Evolutionary conservation across 2,329 filamentous ascomycete species (phyloP).

Genomic region (Rachicladosporium sp.): DNA sequence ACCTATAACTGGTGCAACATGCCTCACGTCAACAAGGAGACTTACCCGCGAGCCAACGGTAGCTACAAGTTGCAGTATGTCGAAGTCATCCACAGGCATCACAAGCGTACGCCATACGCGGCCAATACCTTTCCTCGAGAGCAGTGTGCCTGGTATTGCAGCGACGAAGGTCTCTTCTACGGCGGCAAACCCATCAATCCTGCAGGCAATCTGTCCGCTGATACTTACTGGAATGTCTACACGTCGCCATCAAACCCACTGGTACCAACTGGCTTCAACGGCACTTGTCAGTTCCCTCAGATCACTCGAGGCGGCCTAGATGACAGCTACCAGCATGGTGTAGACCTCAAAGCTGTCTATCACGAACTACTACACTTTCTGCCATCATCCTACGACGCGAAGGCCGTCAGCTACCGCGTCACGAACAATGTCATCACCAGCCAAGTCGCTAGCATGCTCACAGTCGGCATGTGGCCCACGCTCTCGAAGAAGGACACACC

Average conservation of each 20-base stretch:
- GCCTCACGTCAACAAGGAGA: constrained; percentile 60
- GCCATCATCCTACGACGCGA: constrained; percentile 35
- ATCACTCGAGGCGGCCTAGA: constrained; percentile 60
- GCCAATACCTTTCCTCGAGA: constrained; percentile 66
- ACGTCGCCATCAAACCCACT: constrained; percentile 55
- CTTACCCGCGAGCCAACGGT: constrained; percentile 43
- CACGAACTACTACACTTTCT: constrained; percentile 56
- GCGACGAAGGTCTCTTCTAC: constrained; percentile 57
- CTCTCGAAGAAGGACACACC: constrained; percentile 18
- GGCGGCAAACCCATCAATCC: constrained; percentile 48
- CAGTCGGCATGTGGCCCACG: constrained; percentile 54
- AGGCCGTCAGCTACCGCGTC: constrained; percentile 53
- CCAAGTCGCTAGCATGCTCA: constrained; percentile 65
- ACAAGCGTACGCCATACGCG: constrained; percentile 73
- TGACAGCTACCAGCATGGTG: constrained; percentile 64
- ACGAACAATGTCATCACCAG: constrained; percentile 75
- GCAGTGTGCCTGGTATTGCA: constrained; percentile 59
- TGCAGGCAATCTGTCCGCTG: constrained; percentile 36
- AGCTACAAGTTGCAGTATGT: constrained; percentile 62
- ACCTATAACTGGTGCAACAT: constrained; percentile 78
- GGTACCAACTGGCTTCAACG: constrained; percentile 52
- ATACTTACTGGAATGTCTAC: constrained; percentile 55
- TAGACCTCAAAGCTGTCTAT: constrained; percentile 68
- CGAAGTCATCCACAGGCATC: constrained; percentile 72
- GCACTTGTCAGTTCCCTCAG: constrained; percentile 70